Evolutionary conservation across 2,329 filamentous ascomycete species (phyloP), one percentile per base, ranked within the genome.

Genomic region (Coniochaeta sp.): DNA sequence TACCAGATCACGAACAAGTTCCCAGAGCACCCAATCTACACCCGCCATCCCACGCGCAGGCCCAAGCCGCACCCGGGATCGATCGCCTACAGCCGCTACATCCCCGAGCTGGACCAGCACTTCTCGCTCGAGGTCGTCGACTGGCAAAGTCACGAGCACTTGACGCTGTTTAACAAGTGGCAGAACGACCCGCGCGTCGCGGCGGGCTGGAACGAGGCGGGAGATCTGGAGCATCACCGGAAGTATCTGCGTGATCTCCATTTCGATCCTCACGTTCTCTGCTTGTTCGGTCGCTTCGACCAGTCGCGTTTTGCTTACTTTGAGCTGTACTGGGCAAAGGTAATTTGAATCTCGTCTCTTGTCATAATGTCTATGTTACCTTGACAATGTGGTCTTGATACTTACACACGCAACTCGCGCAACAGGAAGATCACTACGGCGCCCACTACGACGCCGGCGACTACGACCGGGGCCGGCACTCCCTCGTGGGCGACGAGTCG

Each of bases 101-200:
- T 91, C 60, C 88, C 88, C 6, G 84, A 90, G 66, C 76, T 91
- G 24, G 78, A 84, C 63, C 86, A 91, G 76, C 87, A 84, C 64
- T 91, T 91, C 70, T 89, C 86, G 50, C 87, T 91, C 75, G 78
- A 88, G 24, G 84, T 82, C 6, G 77, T 91, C 0, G 85, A 91
- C 69, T 90, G 82, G 73, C 69, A 79, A 54, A 76, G 89, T 65
- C 71, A 77, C 1, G 80, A 85, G 67, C 89, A 91, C 71, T 74
- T 91, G 59, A 74, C 78, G 19, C 77, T 89, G 3, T 91, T 91
- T 77, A 85, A 91, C 72, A 81, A 79, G 62, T 91, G 89, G 89
- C 89, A 91, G 73, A 91, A 91, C 66, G 89, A 91, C 68, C 88
- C 89, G 56, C 86, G 89, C 52, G 89, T 91, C 16, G 87, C 87